Base-by-base conservation (phyloP, 1,139 yeast species). In the Meyerozyma athensensis region DNA sequence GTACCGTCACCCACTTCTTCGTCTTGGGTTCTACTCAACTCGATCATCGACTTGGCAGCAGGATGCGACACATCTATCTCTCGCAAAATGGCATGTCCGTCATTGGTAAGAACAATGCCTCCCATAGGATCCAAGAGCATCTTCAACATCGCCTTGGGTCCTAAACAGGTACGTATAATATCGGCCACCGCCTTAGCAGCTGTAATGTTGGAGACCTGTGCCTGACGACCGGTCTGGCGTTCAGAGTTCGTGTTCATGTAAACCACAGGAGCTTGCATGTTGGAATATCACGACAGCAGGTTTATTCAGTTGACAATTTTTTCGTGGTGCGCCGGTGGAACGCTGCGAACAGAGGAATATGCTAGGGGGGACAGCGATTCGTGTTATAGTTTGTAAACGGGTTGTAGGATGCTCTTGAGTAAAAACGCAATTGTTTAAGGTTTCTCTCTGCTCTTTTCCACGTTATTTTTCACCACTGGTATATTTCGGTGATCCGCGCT, bases 1-100 rank as follows among this genome's bases (percentile, higher is more conserved):
- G 98, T 92, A 45, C 98, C 98, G 59, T 92, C 98, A 38, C 98
- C 98, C 44, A 92, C 97, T 66, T 94, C 98, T 64, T 94, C 99
- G 59, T 94, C 99, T 67, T 92, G 98, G 7, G 98, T 90, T 66
- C 98, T 79, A 52, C 95, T 82, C 50, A 94, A 75, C 65, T 94
- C 98, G 57, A 94, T 86, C 97, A 94, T 94, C 23, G 96, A 85
- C 65, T 94, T 94, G 38, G 99, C 98, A 7, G 98, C 98, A 5
- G 99, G 98, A 58, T 89, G 97, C 3, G 94, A 85, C 42, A 86
- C 95, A 56, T 86, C 95, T 45, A 86, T 86, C 59, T 86, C 96
- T 53, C 95, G 74, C 49, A 86, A 68, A 42, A 86, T 86, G 8
- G 95, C 97, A 60, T 90, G 97, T 6, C 99, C 99, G 60, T 94